Base-by-base conservation (phyloP, 1,284 basidiomycete genomes). In the Phylloporus gajari region DNA sequence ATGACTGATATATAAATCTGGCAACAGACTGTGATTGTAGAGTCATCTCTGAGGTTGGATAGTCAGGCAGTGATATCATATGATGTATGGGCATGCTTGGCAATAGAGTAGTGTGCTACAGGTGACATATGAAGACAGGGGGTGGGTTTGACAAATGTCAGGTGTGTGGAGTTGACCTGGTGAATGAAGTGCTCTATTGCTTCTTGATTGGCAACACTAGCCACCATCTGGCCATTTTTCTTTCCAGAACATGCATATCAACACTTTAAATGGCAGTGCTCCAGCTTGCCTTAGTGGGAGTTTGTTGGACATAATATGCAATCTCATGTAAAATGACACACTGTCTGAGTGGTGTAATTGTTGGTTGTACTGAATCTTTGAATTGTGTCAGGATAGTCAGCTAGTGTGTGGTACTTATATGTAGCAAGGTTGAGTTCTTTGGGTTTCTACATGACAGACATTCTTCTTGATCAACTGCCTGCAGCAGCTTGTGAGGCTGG, bases 231-330 rank as follows among this genome's bases (percentile, higher is more conserved):
- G 13, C 12, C 30, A 3, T 70, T 77, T 30, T 75, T 76, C 3
- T 71, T 76, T 5, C 64, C 65, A 23, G 71, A 73, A 0, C 38
- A n/a, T 27, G 67, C 46, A 56, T 46, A 70, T 0, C 27, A 11
- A 0, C 40, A 12, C 35, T 77, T 77, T 0, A 61, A 5, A 1
- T 27, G 23, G 0, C 58, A 42, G 7, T 78, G 76, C n/a, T 76
- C 46, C 1, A 77, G 72, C 35, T 77, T 70, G 3, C 72, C 77
- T 76, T 77, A 19, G 9, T 35, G 35, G 35, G 35, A 35, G 35
- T 35, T 35, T 35, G 35, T 35, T 35, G 35, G 35, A 35, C 35
- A 35, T 35, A 35, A 35, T 35, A 35, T 35, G 35, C 35, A 8
- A 35, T 35, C 35, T 35, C 35, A 35, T 35, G 35, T 35, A 35